Conservation (phyloP, 257 asterid species). For the Pogostemon cablin region DNA sequence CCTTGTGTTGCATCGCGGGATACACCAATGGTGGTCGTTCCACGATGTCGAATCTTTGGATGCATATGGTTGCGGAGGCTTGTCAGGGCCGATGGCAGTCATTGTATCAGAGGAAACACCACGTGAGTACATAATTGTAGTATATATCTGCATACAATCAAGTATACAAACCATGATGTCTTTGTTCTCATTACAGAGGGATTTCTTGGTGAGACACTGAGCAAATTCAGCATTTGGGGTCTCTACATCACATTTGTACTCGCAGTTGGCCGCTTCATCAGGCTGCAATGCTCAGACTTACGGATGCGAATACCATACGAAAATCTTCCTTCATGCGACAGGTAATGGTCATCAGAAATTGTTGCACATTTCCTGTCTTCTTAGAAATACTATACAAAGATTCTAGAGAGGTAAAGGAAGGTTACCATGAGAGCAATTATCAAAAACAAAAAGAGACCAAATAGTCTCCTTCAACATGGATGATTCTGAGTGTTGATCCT, state of each 20-base stretch:
- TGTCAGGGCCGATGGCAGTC: slow-evolving; percentile 90
- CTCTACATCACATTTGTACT: slow-evolving; percentile 91
- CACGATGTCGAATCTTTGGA: slow-evolving; percentile 55
- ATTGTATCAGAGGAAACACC: slow-evolving; percentile 98
- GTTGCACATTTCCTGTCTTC: neutral
- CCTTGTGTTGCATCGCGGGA: slow-evolving; percentile 67
- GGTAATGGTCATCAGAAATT: slow-evolving; percentile 41
- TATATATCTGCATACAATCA: neutral
- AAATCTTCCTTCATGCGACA: slow-evolving; percentile 95
- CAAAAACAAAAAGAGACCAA: too few relatives aligned
- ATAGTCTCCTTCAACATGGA: neutral
- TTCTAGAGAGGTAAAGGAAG: too few relatives aligned
- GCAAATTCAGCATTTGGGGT: slow-evolving; percentile 99
- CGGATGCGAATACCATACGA: slow-evolving; percentile 94
- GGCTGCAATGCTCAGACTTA: slow-evolving; percentile 89
- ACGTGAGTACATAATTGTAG: slow-evolving; percentile 50
- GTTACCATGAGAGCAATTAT: too few relatives aligned
- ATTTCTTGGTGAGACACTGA: slow-evolving; percentile 93
- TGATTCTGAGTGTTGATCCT: neutral
- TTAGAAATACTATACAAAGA: neutral
- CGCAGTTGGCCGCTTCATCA: slow-evolving; percentile 93
- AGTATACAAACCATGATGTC: neutral
- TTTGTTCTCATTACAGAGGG: slow-evolving; percentile 60
- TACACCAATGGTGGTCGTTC: slow-evolving; percentile 91
- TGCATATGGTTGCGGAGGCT: slow-evolving; percentile 59